phyloP scores from a whole-genome alignment of 495 filamentous ascomycete species.

The Neurospora tetrasperma region DNA sequence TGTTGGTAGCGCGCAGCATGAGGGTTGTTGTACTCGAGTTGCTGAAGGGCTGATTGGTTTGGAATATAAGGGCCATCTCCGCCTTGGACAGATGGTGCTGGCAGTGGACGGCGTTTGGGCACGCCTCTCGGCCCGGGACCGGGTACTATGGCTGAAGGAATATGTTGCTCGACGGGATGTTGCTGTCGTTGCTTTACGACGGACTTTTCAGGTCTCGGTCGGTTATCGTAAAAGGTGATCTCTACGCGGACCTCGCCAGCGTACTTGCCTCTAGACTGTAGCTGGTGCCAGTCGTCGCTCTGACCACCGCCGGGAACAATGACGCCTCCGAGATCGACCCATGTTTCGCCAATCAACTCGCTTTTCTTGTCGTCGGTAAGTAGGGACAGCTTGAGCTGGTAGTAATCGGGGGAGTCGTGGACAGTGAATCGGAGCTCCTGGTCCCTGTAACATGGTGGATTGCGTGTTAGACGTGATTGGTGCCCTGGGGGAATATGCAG shows the following conservation, averaged over 20 bases:
- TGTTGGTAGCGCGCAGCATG: slow-evolving; percentile 23
- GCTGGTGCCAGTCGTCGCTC: slow-evolving; percentile 80
- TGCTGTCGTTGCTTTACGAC: slow-evolving; percentile 37
- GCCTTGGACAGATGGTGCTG: slow-evolving; percentile 30
- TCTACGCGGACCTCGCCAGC: slow-evolving; percentile 92
- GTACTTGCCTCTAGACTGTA: slow-evolving; percentile 84
- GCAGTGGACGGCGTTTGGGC: slow-evolving; percentile 66
- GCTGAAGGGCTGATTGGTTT: slow-evolving; percentile 33
- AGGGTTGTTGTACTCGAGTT: slow-evolving; percentile 34
- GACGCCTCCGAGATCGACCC: slow-evolving; percentile 72
- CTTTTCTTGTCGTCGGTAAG: slow-evolving; percentile 98
- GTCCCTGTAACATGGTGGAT: slow-evolving; percentile 51
- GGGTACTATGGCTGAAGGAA: background rate
- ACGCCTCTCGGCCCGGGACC: slow-evolving; percentile 36
- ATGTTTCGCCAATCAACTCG: slow-evolving; percentile 88
- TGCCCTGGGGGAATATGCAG: background rate
- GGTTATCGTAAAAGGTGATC: slow-evolving; percentile 88
- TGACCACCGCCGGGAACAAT: slow-evolving; percentile 81
- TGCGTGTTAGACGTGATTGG: slow-evolving; percentile 7
- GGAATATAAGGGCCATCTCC: slow-evolving; percentile 18
- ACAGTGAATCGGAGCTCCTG: slow-evolving; percentile 94
- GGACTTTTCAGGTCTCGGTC: slow-evolving; percentile 62
- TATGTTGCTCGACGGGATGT: background rate
- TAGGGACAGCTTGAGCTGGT: slow-evolving; percentile 83
- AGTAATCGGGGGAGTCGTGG: slow-evolving; percentile 93